Base-by-base conservation (phyloP, 176 grass and related monocot genomes). In the Bromus sterilis region DNA sequence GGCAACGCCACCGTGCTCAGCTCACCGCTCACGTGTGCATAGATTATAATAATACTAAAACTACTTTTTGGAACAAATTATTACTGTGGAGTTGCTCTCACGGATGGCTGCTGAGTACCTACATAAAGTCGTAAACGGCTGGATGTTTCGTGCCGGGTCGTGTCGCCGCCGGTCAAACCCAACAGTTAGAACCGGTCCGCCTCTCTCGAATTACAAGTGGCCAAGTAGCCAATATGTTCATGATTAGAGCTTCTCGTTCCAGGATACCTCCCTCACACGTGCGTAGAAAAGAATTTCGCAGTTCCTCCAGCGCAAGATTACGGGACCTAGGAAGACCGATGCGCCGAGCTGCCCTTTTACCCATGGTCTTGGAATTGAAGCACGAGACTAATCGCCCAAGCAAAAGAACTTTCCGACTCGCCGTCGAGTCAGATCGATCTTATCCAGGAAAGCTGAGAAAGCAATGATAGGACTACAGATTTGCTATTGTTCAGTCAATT, bases 121-220 rank as follows among this genome's bases (percentile, higher is more conserved):
- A 7, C n/a, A 28, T 18, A 51, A 51, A 51, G 48, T 21, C 48
- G 18, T n/a, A 16, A 71, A 37, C 9, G 1, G 59, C 6, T 6
- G 59, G 69, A 80, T 81, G 60, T 33, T 86, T 86, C 76, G 42
- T 55, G 25, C 28, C 25, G 11, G 31, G 28, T 9, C 29, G 57
- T 28, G 26, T 41, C 3, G n/a, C 53, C 24, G 12, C 11, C 66
- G 32, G 63, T 78, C 78, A 24, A 49, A 31, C 20, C 48, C 31
- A 36, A 56, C 49, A 56, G 21, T 37, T 2, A 4, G 73, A 56
- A 56, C 33, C 5, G 20, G 26, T 66, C 60, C 41, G 77, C 11
- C 40, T 9, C 40, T 9, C 31, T 75, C 6, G 16, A 49, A 13
- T 35, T 35, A 8, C 5, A 13, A 62, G 21, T 21, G 21, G 40